Evolutionary conservation across 2,329 filamentous ascomycete species (phyloP).

Genomic region (Elsinoe australis): DNA sequence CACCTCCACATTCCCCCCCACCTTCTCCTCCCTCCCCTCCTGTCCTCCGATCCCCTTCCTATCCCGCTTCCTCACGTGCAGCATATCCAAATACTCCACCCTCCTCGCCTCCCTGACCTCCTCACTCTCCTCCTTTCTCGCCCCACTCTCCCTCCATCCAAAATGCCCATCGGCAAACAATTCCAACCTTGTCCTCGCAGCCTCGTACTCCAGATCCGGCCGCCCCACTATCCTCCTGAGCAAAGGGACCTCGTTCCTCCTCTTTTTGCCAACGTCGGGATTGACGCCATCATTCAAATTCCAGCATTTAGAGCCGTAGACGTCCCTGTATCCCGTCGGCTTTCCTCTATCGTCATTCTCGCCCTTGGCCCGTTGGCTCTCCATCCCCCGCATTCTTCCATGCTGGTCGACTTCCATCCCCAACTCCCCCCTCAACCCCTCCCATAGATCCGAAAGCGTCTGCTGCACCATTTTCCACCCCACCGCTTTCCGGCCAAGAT

Average conservation of each 20-base stretch:
- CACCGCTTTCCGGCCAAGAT: slow-evolving; percentile 46
- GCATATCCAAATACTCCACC: not conserved
- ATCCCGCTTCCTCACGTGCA: not conserved
- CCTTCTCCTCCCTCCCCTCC: not conserved
- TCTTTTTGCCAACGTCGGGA: no score
- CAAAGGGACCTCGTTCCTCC: slow-evolving; percentile 16
- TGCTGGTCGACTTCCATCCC: not conserved
- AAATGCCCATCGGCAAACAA: slow-evolving; percentile 15
- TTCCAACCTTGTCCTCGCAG: slow-evolving; percentile 23
- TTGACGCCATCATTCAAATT: no score
- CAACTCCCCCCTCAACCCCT: no score
- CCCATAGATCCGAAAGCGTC: slow-evolving; percentile 31
- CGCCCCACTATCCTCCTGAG: slow-evolving; percentile 25
- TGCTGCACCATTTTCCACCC: slow-evolving; percentile 44
- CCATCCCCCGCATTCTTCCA: no score
- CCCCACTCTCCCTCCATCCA: not conserved
- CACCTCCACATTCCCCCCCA: not conserved
- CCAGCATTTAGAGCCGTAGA: not conserved
- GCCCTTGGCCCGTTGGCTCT: no score
- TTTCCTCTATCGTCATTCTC: no score
- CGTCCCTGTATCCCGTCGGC: no score
- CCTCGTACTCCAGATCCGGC: slow-evolving; percentile 25
- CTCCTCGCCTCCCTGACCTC: not conserved
- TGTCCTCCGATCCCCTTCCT: not conserved
- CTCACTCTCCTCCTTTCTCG: slow-evolving; percentile 4